Evolutionary conservation across 1,139 yeast genomes (phyloP).

Genomic region (Taphrina betulina): DNA sequence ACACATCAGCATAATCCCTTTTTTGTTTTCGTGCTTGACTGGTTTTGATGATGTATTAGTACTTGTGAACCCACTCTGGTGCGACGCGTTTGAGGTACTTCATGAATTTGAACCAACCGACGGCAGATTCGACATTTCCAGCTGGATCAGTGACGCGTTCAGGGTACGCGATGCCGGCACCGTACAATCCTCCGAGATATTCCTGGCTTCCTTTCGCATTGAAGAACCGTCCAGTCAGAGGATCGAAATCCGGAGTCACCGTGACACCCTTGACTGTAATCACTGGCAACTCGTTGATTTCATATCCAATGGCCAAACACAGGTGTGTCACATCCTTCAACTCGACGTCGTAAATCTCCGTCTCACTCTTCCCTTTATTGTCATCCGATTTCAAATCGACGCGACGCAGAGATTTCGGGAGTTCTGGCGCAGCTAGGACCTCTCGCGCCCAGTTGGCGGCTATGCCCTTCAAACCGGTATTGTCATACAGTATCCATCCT

Average conservation of each 20-base stretch:
- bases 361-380: constrained; percentile 10
- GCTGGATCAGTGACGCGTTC: constrained; percentile 32
- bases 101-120: constrained; percentile 29
- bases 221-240: constrained; percentile 14
- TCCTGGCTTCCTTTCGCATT: constrained; percentile 1
- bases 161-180: constrained; percentile 30
- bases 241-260: constrained; percentile 24
- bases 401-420: constrained; percentile 14
- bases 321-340: constrained; percentile 23
- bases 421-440: background rate
- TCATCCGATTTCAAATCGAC: constrained; percentile 15
- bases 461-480: constrained; percentile 30
- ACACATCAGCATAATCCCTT: too few species aligned
- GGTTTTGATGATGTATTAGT: too few species aligned
- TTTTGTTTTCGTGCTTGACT: too few species aligned
- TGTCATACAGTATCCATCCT: constrained; percentile 32
- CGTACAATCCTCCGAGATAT: constrained; percentile 17
- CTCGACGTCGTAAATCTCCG: constrained; percentile 15
- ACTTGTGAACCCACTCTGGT: constrained; percentile 31
- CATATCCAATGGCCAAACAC: constrained; percentile 23
- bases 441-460: constrained; percentile 30
- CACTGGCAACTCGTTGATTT: constrained; percentile 17
- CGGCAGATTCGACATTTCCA: constrained; percentile 19
- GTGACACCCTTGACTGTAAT: constrained; percentile 5
- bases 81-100: constrained; percentile 26